Evolutionary conservation across 768 basidiomycete genomes (phyloP).

Genomic region (Tephrocybe sp.): DNA sequence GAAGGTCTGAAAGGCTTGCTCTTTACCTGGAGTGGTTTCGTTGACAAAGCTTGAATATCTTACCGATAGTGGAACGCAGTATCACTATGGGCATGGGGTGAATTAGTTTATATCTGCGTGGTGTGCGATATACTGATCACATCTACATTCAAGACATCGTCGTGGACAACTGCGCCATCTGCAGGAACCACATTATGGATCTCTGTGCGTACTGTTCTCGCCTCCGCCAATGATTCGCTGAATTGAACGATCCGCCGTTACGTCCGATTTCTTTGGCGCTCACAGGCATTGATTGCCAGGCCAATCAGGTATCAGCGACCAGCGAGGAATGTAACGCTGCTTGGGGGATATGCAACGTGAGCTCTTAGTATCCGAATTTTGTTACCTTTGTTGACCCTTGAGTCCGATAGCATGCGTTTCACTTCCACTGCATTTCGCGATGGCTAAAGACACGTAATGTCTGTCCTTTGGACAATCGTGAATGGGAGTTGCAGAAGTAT

Average conservation of each 20-base stretch:
- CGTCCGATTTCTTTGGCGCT: conserved; percentile 8
- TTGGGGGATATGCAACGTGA: conserved; percentile 98
- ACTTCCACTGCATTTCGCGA: conserved; percentile 99
- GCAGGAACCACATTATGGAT: conserved; percentile 99
- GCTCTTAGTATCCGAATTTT: conserved; percentile 20
- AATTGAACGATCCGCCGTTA: background rate
- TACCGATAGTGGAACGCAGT: conserved; percentile 98
- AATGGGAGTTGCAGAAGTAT: conserved; percentile 97
- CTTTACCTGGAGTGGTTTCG: background rate
- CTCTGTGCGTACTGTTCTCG: conserved; percentile 65
- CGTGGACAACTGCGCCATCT: conserved; percentile 99
- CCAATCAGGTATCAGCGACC: conserved; percentile 96
- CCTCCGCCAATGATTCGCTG: background rate
- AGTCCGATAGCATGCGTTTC: conserved; percentile 87
- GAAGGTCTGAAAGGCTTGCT: conserved; percentile 62
- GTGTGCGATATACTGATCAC: background rate
- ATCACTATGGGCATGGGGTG: conserved; percentile 98
- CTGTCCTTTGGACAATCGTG: conserved; percentile 92
- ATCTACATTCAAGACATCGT: conserved; percentile 74
- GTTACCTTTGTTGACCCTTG: background rate
- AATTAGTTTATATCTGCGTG: background rate
- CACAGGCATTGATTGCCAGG: conserved; percentile 99
- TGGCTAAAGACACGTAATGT: conserved; percentile 99
- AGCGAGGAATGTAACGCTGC: conserved; percentile 97
- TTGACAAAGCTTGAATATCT: conserved; percentile 9